These are phyloP conservation scores for Aspergillus piperis DNA, from an alignment of 2,329 filamentous ascomycete species.

Conservation along the genomic window DNA sequence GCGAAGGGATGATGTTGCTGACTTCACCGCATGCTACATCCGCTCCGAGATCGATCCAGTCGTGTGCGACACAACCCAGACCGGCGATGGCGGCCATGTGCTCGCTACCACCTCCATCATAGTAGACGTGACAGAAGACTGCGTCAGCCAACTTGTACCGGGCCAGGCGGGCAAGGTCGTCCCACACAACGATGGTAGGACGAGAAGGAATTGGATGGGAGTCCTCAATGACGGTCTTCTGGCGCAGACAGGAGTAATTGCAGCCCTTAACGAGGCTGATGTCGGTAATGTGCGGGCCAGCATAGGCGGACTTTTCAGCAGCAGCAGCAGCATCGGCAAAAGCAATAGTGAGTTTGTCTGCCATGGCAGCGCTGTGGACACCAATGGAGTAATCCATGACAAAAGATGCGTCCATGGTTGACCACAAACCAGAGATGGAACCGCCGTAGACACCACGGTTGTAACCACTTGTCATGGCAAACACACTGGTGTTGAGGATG, in stretches of 20 bases:
- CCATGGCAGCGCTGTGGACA: not conserved
- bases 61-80: not conserved
- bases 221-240: not conserved
- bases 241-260: not conserved
- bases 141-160: conserved; percentile 1
- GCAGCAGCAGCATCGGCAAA: not conserved
- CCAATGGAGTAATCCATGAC: conserved; percentile 2
- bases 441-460: conserved; percentile 1
- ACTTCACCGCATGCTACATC: not conserved
- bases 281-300: not conserved
- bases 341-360: not conserved
- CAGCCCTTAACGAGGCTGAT: not conserved
- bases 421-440: not conserved
- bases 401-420: not conserved
- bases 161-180: not conserved
- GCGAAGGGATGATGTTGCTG: conserved; percentile 1
- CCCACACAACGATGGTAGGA: not conserved
- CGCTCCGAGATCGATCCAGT: not conserved
- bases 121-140: conserved; percentile 1
- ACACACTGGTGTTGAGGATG: conserved; percentile 1
- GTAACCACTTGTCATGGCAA: not conserved
- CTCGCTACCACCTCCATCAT: not conserved
- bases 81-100: not conserved
- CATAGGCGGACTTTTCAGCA: not conserved
- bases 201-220: not conserved